Percentiles rank a stretch among this genome's conserved stretches.
phyloP scores from a whole-genome alignment of 1,284 basidiomycete genomes.

The Termitomyces sp. region DNA sequence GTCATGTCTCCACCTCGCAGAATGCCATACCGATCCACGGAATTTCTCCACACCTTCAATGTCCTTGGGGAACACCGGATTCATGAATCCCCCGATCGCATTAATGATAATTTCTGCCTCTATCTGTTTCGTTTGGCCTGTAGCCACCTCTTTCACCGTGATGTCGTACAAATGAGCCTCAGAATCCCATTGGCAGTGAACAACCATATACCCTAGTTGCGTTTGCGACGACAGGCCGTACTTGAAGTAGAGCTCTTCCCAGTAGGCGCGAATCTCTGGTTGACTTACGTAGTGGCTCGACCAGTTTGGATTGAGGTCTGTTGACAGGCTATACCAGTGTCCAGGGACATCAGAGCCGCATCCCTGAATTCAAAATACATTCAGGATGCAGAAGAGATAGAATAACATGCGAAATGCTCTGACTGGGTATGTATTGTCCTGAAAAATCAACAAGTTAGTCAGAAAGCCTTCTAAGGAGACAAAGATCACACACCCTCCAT shows the following conservation, averaged over 20 bases:
- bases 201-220: conserved; percentile 36
- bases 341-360: conserved; percentile 49
- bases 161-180: conserved; percentile 34
- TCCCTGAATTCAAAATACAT: conserved; percentile 27
- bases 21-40: conserved; percentile 49
- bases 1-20: conserved; percentile 52
- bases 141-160: conserved; percentile 30
- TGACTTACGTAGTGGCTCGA: conserved; percentile 37
- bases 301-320: conserved; percentile 51
- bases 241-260: conserved; percentile 40
- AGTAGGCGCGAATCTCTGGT: conserved; percentile 47
- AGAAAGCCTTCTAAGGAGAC: not conserved
- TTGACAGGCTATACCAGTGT: conserved; percentile 55
- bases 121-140: conserved; percentile 24
- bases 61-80: conserved; percentile 40
- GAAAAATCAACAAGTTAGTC: not conserved
- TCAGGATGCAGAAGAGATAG: not conserved
- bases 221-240: conserved; percentile 37
- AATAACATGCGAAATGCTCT: conserved; percentile 2
- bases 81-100: conserved; percentile 42
- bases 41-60: conserved; percentile 42
- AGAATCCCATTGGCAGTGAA: conserved; percentile 41
- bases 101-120: conserved; percentile 38
- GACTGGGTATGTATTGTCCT: conserved; percentile 45
- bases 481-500: conserved; percentile 39